Percentiles rank a stretch among this genome's conserved stretches.
Conservation (phyloP, 2,329 filamentous ascomycete species). For the Calonectria crousiana region DNA sequence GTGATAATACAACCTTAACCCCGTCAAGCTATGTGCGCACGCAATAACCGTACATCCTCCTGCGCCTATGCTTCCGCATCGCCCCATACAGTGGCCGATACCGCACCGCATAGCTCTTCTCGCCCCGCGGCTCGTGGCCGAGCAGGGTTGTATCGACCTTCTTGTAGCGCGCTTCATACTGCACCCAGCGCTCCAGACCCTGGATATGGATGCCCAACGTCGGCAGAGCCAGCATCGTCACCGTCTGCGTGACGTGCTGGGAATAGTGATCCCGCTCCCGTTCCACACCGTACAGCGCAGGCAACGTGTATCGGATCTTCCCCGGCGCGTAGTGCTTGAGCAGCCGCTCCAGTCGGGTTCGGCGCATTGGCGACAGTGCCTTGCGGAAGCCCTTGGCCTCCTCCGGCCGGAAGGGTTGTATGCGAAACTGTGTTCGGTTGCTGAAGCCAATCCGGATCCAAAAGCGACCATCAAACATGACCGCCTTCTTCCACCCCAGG, state of each 20-base stretch:
- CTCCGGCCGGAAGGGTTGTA: conserved; percentile 60
- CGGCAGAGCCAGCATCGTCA: conserved; percentile 65
- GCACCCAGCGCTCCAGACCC: conserved; percentile 60
- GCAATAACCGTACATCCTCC: conserved; percentile 32
- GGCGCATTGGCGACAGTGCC: conserved; percentile 50
- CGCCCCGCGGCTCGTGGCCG: conserved; percentile 37
- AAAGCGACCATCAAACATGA: conserved; percentile 71
- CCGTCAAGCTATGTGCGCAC: conserved; percentile 20
- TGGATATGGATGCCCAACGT: conserved; percentile 63
- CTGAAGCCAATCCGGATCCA: conserved; percentile 66
- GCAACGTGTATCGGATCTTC: conserved; percentile 68
- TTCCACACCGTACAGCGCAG: conserved; percentile 64
- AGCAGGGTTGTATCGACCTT: conserved; percentile 60
- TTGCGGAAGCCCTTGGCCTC: conserved; percentile 63
- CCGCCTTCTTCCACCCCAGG: conserved; percentile 48
- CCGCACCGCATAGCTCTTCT: conserved; percentile 14
- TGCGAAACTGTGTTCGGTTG: conserved; percentile 54
- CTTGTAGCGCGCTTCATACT: conserved; percentile 64
- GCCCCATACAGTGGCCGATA: conserved; percentile 29
- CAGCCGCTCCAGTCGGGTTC: conserved; percentile 53
- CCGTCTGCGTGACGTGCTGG: conserved; percentile 40
- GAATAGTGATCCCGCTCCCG: conserved; percentile 41
- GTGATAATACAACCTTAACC: conserved; percentile 14
- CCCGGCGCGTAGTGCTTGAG: conserved; percentile 65
- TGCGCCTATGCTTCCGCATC: conserved; percentile 29